phyloP scores from a whole-genome alignment of 768 basidiomycete genomes.

The Dendrothele bispora region DNA sequence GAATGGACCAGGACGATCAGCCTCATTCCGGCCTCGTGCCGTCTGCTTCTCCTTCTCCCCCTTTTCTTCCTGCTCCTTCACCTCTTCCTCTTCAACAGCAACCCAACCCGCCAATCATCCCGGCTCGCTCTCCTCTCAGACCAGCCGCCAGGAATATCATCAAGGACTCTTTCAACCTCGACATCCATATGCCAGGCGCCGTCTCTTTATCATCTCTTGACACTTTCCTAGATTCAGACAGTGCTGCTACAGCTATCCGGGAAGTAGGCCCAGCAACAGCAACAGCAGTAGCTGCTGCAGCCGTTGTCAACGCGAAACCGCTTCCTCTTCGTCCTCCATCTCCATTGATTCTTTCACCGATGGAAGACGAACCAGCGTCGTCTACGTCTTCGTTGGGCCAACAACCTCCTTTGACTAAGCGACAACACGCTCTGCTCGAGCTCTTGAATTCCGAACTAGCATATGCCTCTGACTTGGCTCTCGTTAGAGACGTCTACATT shows the following conservation, averaged over 20 bases:
- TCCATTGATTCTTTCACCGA: constrained; percentile 11
- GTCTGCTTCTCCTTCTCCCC: constrained; percentile 29
- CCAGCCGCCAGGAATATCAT: constrained; percentile 16
- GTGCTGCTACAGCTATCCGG: too few relatives aligned
- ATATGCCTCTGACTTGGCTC: constrained; percentile 80
- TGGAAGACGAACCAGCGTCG: constrained; percentile 25
- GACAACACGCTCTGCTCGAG: constrained; percentile 76
- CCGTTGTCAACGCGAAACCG: too few relatives aligned
- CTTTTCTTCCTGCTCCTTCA: constrained; percentile 28
- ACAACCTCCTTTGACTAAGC: constrained; percentile 54
- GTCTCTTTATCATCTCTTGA: constrained; percentile 6
- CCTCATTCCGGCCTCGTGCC: constrained; percentile 50
- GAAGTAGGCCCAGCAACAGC: too few relatives aligned
- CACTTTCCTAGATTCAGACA: too few relatives aligned
- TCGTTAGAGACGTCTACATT: constrained; percentile 77
- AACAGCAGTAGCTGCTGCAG: too few relatives aligned
- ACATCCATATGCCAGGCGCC: constrained; percentile 6
- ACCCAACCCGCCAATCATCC: constrained; percentile 17
- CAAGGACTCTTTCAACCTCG: background rate
- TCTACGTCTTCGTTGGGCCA: constrained; percentile 23
- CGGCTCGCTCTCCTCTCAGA: constrained; percentile 25
- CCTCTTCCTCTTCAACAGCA: constrained; percentile 27
- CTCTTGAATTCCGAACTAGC: constrained; percentile 77
- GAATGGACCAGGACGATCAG: too few relatives aligned
- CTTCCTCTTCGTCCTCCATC: constrained; percentile 8